Conservation (phyloP, 192 early-diverging fungal species). For the Pilaira anomala region DNA sequence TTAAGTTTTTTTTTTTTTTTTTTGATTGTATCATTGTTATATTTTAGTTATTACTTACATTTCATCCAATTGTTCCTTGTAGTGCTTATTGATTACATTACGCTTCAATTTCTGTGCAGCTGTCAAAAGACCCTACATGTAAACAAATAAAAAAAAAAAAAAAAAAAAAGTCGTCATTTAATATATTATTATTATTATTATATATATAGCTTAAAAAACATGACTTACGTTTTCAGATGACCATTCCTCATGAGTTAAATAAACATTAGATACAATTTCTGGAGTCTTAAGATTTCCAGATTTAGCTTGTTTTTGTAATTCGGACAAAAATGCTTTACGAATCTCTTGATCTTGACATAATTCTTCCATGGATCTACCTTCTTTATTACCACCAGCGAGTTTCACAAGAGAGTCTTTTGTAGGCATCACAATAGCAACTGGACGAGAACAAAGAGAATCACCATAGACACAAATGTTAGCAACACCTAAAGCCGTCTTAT, state of each 20-base stretch:
- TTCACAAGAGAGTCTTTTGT: slow-evolving; percentile 52
- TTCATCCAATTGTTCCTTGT: slow-evolving; percentile 56
- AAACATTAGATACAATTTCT: slow-evolving; percentile 69
- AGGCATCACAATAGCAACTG: slow-evolving; percentile 76
- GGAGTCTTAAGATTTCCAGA: slow-evolving; percentile 63
- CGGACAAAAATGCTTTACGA: slow-evolving; percentile 42
- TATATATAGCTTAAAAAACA: slow-evolving; percentile 17
- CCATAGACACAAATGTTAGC: slow-evolving; percentile 77
- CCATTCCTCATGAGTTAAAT: slow-evolving; percentile 80
- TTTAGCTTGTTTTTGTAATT: slow-evolving; percentile 55
- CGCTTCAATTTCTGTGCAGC: slow-evolving; percentile 94
- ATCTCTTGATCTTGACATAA: slow-evolving; percentile 57
- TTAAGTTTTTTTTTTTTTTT: neutral
- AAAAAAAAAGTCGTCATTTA: neutral
- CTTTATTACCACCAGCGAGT: slow-evolving; percentile 42
- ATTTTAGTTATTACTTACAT: slow-evolving; percentile 45
- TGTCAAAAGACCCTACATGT: slow-evolving; percentile 65
- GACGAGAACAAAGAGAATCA: slow-evolving; percentile 65
- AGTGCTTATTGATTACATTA: slow-evolving; percentile 65
- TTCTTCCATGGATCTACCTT: slow-evolving; percentile 47
- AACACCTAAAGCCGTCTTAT: slow-evolving; percentile 70
- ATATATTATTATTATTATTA: neutral
- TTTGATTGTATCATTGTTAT: no score
- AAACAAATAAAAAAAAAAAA: neutral
- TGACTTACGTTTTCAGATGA: slow-evolving; percentile 73